Base-by-base conservation (phyloP, 352 stramenopile species). In the Globisporangium cylindrosporum region DNA sequence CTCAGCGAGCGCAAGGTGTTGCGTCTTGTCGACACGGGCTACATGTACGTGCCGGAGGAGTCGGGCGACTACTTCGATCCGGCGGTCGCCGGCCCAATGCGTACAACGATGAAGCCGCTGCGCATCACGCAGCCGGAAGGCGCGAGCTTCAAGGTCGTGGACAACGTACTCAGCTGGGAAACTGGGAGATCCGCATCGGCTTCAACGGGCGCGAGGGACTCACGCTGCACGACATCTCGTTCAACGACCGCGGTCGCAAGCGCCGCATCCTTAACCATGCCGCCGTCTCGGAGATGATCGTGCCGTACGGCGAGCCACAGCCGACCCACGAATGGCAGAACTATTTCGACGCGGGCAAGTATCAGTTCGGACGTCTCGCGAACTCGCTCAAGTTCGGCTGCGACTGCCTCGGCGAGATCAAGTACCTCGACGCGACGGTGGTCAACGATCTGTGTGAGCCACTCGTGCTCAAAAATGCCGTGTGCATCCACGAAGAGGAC, bases 401-500 rank as follows among this genome's bases (percentile, higher is more conserved):
- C 24, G 88, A 97, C 73, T 95, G 89, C 69, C 73, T 94, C 12
- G 88, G 88, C 7, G 74, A 91, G 66, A 95, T 94, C 66, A 78
- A 93, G 67, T 95, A 94, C 73, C 87, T 94, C 48, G 86, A 95
- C 59, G 84, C 79, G n/a, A 78, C 69, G 22, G 68, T 94, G 20
- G 81, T 74, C 14, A 77, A 92, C 75, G 74, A 81, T 38, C 65
- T 76, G 4, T 78, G 88, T 10, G 67, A 90, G 55, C 82, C 84
- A 0, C 49, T 83, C n/a, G 54, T 75, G 32, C 72, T 88, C 53
- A 84, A 86, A 64, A 92, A 92, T 55, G 88, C 75, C 0, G 75
- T 95, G 38, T 95, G 84, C 70, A 92, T 94, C 77, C 86, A 95
- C 71, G 86, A 95, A 67, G 86, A 95, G 67, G 88, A 95, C 76